Conservation (phyloP, 1,139 yeast genomes). For the Lodderomyces metapsilosis region DNA sequence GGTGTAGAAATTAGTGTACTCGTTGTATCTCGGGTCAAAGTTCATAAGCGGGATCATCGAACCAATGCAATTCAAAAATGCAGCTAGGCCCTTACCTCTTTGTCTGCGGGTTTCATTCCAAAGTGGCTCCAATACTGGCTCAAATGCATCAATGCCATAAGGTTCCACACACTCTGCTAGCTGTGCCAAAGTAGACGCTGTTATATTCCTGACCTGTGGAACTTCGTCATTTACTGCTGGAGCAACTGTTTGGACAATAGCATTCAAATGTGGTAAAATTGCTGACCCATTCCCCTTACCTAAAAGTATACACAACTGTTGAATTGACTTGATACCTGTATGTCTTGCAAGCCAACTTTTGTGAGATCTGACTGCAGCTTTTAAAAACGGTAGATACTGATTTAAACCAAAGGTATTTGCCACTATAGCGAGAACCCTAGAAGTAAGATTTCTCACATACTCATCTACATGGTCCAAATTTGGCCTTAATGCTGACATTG, state of each 20-base stretch:
- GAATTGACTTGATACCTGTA: constrained; percentile 78
- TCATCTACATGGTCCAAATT: constrained; percentile 86
- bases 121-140: constrained; percentile 62
- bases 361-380: constrained; percentile 77
- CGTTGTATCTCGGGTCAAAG: constrained; percentile 49
- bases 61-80: constrained; percentile 78
- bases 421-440: constrained; percentile 82
- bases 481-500: constrained; percentile 75
- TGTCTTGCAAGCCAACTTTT: constrained; percentile 86
- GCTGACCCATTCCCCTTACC: constrained; percentile 61
- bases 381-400: constrained; percentile 70
- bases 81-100: constrained; percentile 75
- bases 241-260: constrained; percentile 59
- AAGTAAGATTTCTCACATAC: constrained; percentile 71
- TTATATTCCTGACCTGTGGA: constrained; percentile 60
- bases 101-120: constrained; percentile 80
- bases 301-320: constrained; percentile 66
- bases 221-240: constrained; percentile 72
- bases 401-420: constrained; percentile 79
- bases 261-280: constrained; percentile 70
- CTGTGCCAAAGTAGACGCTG: constrained; percentile 72
- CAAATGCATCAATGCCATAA: constrained; percentile 88
- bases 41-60: constrained; percentile 83
- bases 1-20: constrained; percentile 77
- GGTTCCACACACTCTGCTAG: constrained; percentile 88